A percentile compares a stretch with the other conserved stretches of the same genome.
phyloP scores from a whole-genome alignment of 2,329 filamentous ascomycete species.

The Cryphonectria carpinicola region DNA sequence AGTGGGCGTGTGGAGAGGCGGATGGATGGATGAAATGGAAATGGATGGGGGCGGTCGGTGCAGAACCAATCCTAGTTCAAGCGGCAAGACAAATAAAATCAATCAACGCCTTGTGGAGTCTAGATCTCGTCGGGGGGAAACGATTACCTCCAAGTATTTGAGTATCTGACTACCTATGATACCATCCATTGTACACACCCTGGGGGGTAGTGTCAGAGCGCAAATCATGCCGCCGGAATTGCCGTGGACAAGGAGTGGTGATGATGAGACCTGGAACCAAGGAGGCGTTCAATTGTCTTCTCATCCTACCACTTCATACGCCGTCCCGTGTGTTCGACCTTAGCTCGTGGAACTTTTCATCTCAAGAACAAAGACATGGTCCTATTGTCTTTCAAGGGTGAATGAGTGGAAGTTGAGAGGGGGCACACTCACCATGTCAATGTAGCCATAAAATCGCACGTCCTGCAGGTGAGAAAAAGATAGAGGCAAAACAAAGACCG shows the following conservation, averaged over 20 bases:
- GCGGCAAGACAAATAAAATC: not conserved
- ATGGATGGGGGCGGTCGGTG: not conserved
- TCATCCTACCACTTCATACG: not conserved
- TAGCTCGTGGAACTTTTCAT: not conserved
- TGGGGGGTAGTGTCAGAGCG: not conserved
- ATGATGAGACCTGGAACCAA: not conserved
- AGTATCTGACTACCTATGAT: not conserved
- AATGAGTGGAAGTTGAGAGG: no score
- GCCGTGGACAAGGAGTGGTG: not conserved
- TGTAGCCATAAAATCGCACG: not conserved
- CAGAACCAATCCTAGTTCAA: not conserved
- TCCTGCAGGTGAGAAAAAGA: not conserved
- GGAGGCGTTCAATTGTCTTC: not conserved
- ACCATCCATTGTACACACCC: not conserved
- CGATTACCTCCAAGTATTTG: not conserved
- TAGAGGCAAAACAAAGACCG: not conserved
- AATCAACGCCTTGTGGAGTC: not conserved
- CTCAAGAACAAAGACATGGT: not conserved
- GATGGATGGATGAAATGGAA: no score
- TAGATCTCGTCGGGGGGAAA: not conserved
- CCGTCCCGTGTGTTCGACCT: not conserved
- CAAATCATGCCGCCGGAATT: not conserved
- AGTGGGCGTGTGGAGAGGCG: not conserved
- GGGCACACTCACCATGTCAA: no score
- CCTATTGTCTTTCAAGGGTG: no score